A percentile compares a stretch with the other conserved stretches of the same genome.
Conservation (phyloP, 805 yeast genomes). For the Torulaspora indica region DNA sequence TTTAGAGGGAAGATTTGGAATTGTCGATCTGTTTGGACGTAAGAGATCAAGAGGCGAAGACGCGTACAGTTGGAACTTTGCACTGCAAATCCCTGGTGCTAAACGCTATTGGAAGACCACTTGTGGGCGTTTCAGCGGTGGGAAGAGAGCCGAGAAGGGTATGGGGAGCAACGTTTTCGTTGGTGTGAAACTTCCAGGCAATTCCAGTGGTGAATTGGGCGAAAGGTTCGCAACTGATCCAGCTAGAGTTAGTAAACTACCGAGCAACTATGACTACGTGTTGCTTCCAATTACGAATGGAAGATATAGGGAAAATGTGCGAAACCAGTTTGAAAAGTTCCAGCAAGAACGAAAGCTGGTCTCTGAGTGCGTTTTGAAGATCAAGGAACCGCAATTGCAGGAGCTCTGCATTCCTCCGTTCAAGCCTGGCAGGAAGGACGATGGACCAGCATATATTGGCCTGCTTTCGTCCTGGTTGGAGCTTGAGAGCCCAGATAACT, state of each 20-base stretch:
- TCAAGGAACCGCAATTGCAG: conserved; percentile 34
- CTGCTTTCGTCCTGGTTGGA: conserved; percentile 67
- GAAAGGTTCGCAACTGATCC: conserved; percentile 2
- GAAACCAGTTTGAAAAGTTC: conserved; percentile 35
- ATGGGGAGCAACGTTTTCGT: conserved; percentile 38
- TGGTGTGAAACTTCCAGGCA: conserved; percentile 44
- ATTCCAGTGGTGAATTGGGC: conserved; percentile 12
- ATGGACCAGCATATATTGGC: conserved; percentile 43
- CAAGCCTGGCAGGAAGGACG: conserved; percentile 5
- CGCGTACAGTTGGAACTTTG: conserved; percentile 1
- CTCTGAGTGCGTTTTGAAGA: conserved; percentile 16
- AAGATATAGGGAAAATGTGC: conserved; percentile 44
- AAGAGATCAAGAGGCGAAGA: neutral
- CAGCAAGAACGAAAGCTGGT: conserved; percentile 19
- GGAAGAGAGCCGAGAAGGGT: neutral
- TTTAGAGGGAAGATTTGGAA: neutral
- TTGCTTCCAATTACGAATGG: conserved; percentile 53
- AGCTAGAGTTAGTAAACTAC: conserved; percentile 8
- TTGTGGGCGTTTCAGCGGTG: neutral
- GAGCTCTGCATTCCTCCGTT: conserved; percentile 35
- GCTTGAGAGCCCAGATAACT: conserved; percentile 48
- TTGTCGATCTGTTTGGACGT: neutral
- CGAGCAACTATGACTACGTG: conserved; percentile 44
- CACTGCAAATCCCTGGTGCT: neutral
- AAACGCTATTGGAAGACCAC: neutral